Base-by-base conservation (phyloP, 2,329 filamentous ascomycete genomes). In the Aspergillus awamori region DNA sequence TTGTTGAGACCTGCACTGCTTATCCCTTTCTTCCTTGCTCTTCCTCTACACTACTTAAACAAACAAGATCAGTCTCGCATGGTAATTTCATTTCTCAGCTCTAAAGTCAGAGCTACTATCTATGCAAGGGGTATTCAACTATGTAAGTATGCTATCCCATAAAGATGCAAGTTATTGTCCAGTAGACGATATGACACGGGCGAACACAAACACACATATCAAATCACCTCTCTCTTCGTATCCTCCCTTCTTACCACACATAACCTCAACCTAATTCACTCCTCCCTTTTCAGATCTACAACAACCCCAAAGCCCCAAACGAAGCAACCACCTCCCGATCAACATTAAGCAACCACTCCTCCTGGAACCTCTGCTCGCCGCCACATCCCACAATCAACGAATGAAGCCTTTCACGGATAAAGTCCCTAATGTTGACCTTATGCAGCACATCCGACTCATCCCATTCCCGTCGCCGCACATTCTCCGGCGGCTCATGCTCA, bases 371-470 rank as follows among this genome's bases (percentile, higher is more conserved):
- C 58, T 78, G 74, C 28, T 74, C 72, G 4, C 79, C 78, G 43
- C 78, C 79, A 63, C 77, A 79, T 3, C 69, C 66, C 48, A 69
- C 65, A 51, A 80, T 74, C n/a, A 79, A 66, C 5, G 73, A 71
- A 15, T 75, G 75, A 38, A 82, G 63, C 39, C 73, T 74, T 52
- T 79, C 74, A 1, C 76, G 73, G 10, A 82, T 72, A 63, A 80
- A 81, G 10, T 76, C 72, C n/a, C 79, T 74, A 28, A 80, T 76
- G 47, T 80, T 79, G 53, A 81, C 71, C 15, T 74, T 75, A 58
- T 81, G 78, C 13, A 81, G 73, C 8, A 76, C 69, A 60, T 82
- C 80, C 6, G 72, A 67, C 41, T 71, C 72, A 24, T 75, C 75
- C 74, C 79, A 76, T 43, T 76, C 69, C 7, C 76, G 72, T 43